Percentiles rank a stretch among this genome's conserved stretches.
Evolutionary conservation across 1,284 basidiomycete species (phyloP).

Genomic region (Ustilago crameri): DNA sequence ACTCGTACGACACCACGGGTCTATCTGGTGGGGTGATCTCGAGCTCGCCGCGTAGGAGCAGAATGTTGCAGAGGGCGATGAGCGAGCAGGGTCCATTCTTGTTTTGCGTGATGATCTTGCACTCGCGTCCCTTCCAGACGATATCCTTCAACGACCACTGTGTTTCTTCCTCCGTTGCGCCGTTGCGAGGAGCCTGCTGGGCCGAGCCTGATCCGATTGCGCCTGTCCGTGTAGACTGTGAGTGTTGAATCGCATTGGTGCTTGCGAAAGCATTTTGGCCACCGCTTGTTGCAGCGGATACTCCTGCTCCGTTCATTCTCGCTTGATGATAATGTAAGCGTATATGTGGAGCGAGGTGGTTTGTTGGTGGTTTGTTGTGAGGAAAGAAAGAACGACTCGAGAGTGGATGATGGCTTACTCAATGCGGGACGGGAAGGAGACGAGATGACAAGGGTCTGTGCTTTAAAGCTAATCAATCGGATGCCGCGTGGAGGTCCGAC

Average conservation of each 20-base stretch:
- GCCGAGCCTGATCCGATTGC: not conserved
- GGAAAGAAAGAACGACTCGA: too few relatives aligned
- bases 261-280: too few relatives aligned
- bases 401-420: too few relatives aligned
- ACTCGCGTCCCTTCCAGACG: constrained; percentile 44
- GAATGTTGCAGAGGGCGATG: constrained; percentile 75
- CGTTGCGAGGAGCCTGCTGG: not conserved
- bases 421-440: constrained; percentile 5
- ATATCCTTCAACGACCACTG: constrained; percentile 63
- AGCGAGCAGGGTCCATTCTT: constrained; percentile 81
- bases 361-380: not conserved
- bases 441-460: constrained; percentile 2
- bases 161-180: constrained; percentile 35
- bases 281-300: too few relatives aligned
- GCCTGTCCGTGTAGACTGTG: not conserved
- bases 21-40: constrained; percentile 73
- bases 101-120: constrained; percentile 70
- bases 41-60: constrained; percentile 53
- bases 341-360: too few relatives aligned
- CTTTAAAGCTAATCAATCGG: not conserved
- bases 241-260: too few relatives aligned
- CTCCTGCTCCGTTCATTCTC: not conserved
- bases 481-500: not conserved
- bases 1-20: constrained; percentile 80
- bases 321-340: not conserved